Conservation (phyloP, 176 grass and related monocot species). For the Musa schizocarpa region DNA sequence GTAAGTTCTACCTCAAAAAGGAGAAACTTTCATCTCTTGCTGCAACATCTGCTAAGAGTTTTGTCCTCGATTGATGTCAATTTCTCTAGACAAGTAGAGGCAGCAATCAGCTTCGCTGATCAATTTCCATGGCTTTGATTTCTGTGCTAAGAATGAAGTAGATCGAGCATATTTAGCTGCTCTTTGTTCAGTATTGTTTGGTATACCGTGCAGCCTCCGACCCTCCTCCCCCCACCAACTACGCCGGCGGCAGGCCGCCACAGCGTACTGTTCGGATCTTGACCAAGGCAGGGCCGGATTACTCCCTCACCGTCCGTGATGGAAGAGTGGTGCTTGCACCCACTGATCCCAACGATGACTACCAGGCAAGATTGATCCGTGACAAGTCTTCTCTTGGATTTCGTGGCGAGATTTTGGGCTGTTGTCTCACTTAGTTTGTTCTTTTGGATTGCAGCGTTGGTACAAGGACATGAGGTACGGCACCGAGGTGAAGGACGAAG, state of each 20-base stretch:
- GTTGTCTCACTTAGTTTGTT: neutral
- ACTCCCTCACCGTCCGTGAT: constrained; percentile 37
- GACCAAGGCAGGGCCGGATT: constrained; percentile 56
- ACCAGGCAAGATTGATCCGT: constrained; percentile 33
- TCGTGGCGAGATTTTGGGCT: too few species aligned
- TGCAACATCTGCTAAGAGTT: too few species aligned
- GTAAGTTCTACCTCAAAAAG: neutral
- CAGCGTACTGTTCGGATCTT: constrained; percentile 66
- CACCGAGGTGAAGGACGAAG: neutral
- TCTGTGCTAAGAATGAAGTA: too few species aligned
- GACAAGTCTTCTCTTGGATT: neutral
- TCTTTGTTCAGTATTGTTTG: neutral
- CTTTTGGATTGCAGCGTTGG: neutral
- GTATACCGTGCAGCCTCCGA: neutral
- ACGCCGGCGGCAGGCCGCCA: constrained; percentile 20
- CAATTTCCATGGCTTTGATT: too few species aligned
- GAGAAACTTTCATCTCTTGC: too few species aligned
- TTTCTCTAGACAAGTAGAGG: too few species aligned
- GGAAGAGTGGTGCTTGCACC: constrained; percentile 51
- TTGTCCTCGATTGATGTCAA: too few species aligned
- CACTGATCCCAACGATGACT: constrained; percentile 53
- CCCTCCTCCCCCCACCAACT: neutral
- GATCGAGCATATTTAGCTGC: neutral
- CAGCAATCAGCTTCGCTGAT: too few species aligned
- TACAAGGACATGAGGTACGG: neutral